Base-by-base conservation (phyloP, 176 grass and related monocot genomes). In the Ensete glaucum region DNA sequence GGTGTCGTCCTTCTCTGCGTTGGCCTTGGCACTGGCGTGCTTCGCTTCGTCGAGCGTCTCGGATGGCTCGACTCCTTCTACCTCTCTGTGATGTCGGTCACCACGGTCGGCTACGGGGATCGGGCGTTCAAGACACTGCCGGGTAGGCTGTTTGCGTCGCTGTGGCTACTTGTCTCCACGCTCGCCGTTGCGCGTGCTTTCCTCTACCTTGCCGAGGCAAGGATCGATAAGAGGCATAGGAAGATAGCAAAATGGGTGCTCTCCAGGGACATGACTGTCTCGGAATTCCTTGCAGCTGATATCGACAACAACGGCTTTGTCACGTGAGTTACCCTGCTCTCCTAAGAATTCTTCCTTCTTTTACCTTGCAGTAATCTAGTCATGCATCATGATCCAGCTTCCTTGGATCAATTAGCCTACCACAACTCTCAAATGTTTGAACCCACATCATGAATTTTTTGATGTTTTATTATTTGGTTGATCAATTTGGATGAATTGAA, bases 281-380 rank as follows among this genome's bases (percentile, higher is more conserved):
- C 90, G 17, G 94, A 98, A 69, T 98, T 98, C 77, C 74, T 93
- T 1, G 94, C 88, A 9, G 94, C 94, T 0, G 90, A 98, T 64
- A 98, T 91, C 9, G 90, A 98, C 64, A 78, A 93, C 77, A 82
- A 98, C 72, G 94, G 94, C 70, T 93, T 91, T 79, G 94, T 98
- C 82, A 98, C 90, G 90, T 98, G 79, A 93, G 94, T 87, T 69
- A 2, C 0, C 4, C 50, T 82, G 66, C 69, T 34, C 26, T 63
- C 74, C 4, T 57, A 50, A 81, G 19, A 22, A 77, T 52, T 14
- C 84, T 76, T 57, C 62, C 62, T 24, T 29, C 48, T 72, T 21
- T 0, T 53, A 27, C 54, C 24, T 54, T n/a, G 52, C 29, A 73
- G 54, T 69, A 13, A 27, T 74, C 53, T 56, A n/a, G 15, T 19